A percentile compares a stretch with the other conserved stretches of the same genome.
phyloP scores from a whole-genome alignment of 345 rosid species.

The Pistacia vera region DNA sequence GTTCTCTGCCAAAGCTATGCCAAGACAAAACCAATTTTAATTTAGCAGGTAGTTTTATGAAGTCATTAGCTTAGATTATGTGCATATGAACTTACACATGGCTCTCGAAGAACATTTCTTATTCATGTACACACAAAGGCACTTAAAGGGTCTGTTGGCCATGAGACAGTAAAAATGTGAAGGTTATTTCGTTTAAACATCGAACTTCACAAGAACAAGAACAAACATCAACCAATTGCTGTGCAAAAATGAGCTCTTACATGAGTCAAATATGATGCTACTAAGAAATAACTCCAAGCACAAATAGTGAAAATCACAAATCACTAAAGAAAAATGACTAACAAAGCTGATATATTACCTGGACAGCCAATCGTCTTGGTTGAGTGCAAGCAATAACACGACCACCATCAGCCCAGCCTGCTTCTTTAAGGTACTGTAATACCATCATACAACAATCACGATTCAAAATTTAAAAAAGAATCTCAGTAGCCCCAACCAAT shows the following conservation, averaged over 20 bases:
- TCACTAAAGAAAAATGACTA: neutral
- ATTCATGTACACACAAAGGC: too few species aligned
- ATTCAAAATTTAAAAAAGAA: neutral
- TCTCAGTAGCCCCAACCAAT: neutral
- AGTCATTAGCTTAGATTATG: neutral
- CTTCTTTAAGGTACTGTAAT: slow-evolving; percentile 86
- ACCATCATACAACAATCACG: slow-evolving; percentile 1
- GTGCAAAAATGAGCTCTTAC: too few species aligned
- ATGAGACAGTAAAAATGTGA: too few species aligned
- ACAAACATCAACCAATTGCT: too few species aligned
- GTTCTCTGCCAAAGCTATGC: neutral
- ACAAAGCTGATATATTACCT: slow-evolving; percentile 41
- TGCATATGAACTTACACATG: neutral
- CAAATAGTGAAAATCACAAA: neutral
- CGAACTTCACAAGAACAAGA: too few species aligned
- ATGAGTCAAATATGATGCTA: neutral
- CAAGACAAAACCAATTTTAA: neutral
- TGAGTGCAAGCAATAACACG: slow-evolving; percentile 95
- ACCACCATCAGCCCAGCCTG: slow-evolving; percentile 99
- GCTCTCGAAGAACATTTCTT: too few species aligned
- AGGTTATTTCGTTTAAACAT: too few species aligned
- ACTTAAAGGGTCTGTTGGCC: too few species aligned
- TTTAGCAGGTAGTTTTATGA: neutral
- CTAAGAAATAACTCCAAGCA: neutral
- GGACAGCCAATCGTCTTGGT: slow-evolving; percentile 94